Evolutionary conservation across 163 green algal genomes (phyloP).

Genomic region (Scenedesmus sp.): DNA sequence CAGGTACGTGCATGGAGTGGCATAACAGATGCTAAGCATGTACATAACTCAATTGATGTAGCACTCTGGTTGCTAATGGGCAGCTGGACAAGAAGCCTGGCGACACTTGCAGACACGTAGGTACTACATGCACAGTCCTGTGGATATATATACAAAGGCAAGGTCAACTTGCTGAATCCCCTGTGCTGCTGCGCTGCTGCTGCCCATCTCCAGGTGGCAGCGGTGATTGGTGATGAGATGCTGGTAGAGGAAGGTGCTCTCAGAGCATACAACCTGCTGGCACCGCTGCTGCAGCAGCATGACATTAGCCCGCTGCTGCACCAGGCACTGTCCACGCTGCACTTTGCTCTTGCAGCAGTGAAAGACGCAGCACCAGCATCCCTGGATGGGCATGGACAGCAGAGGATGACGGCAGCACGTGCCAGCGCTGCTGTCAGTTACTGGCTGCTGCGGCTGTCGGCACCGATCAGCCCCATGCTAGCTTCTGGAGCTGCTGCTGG

Average conservation of each 20-base stretch:
- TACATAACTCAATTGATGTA: no score
- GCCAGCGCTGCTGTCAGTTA: conserved; percentile 58
- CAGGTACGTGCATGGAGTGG: conserved; percentile 50
- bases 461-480: neutral
- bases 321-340: conserved; percentile 65
- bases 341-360: conserved; percentile 51
- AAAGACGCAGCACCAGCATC: neutral
- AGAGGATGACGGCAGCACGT: conserved; percentile 50
- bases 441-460: conserved; percentile 54
- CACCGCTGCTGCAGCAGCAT: conserved; percentile 65
- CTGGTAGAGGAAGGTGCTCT: conserved; percentile 69
- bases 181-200: neutral
- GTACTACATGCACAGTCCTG: neutral
- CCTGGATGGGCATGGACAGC: conserved; percentile 57
- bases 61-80: no score
- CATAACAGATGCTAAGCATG: no score
- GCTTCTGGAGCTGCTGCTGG: neutral
- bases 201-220: conserved; percentile 49
- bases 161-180: neutral
- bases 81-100: no score
- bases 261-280: conserved; percentile 62
- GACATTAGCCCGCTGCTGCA: conserved; percentile 55
- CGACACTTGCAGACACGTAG: neutral
- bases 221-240: conserved; percentile 63
- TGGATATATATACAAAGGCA: neutral